These are phyloP conservation scores for Neohortaea acidophila DNA, from an alignment of 495 filamentous ascomycete genomes.

Conservation along the genomic window DNA sequence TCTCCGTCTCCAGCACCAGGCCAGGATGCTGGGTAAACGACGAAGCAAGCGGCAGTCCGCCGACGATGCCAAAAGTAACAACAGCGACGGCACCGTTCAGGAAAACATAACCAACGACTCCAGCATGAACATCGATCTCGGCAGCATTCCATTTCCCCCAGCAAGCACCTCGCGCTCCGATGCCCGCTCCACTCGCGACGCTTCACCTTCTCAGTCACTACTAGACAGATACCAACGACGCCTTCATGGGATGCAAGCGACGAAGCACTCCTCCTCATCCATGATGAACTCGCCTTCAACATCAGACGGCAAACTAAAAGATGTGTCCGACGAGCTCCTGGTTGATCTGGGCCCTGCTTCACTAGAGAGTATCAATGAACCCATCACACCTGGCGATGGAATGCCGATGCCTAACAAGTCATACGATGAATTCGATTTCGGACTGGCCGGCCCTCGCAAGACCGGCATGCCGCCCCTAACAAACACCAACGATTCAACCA, in stretches of 20 bases:
- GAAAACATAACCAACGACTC: not conserved
- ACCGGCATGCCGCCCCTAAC: not conserved
- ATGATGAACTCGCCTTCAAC: not conserved
- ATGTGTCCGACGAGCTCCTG: not conserved
- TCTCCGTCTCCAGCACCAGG: too few relatives aligned
- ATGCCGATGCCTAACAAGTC: not conserved
- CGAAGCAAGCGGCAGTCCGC: too few relatives aligned
- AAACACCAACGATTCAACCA: not conserved
- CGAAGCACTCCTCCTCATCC: not conserved
- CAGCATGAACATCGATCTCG: too few relatives aligned
- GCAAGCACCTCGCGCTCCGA: not conserved
- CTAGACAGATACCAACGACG: constrained; percentile 2
- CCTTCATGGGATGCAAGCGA: not conserved
- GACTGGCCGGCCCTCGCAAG: not conserved
- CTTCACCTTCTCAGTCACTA: constrained; percentile 1
- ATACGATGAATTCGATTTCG: not conserved
- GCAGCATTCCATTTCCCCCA: not conserved
- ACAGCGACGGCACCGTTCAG: not conserved
- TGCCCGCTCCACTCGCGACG: not conserved
- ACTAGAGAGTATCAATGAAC: not conserved
- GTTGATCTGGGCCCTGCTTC: not conserved
- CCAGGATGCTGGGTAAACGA: too few relatives aligned
- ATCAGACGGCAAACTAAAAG: not conserved
- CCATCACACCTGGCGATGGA: not conserved
- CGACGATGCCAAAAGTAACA: not conserved